phyloP scores from a whole-genome alignment of 192 early-diverging fungal species.

The Obelidium mucronatum region DNA sequence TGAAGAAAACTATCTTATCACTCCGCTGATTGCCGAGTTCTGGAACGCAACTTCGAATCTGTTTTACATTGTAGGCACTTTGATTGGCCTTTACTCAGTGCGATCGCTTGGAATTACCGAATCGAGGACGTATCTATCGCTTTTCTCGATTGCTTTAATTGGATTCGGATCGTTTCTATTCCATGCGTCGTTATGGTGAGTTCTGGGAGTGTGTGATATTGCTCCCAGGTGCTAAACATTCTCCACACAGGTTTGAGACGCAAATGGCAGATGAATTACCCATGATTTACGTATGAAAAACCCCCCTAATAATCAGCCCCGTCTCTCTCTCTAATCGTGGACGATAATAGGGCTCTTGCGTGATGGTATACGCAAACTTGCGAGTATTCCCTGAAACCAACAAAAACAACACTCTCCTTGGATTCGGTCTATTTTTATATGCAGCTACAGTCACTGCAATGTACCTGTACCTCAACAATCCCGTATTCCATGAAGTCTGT shows the following conservation, averaged over 20 bases:
- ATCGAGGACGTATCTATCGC: constrained; percentile 19
- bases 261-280: constrained; percentile 75
- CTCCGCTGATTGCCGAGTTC: constrained; percentile 59
- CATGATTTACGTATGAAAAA: too few relatives aligned
- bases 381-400: constrained; percentile 33
- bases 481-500: constrained; percentile 69
- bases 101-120: constrained; percentile 10
- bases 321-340: not conserved
- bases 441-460: constrained; percentile 41
- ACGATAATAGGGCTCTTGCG: not conserved
- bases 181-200: constrained; percentile 77
- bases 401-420: constrained; percentile 25
- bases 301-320: not conserved
- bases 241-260: constrained; percentile 14
- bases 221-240: not conserved
- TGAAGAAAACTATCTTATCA: constrained; percentile 73
- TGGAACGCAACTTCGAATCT: constrained; percentile 80
- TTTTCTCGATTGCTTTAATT: constrained; percentile 49
- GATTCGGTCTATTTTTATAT: constrained; percentile 10
- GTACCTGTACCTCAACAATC: constrained; percentile 72
- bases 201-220: constrained; percentile 31
- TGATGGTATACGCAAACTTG: constrained; percentile 45
- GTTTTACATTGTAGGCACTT: constrained; percentile 22
- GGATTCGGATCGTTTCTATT: constrained; percentile 79
- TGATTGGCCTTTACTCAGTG: constrained; percentile 4